These are phyloP conservation scores for Chlorella sp. DNA, from an alignment of 139 green algal genomes.

Conservation along the genomic window DNA sequence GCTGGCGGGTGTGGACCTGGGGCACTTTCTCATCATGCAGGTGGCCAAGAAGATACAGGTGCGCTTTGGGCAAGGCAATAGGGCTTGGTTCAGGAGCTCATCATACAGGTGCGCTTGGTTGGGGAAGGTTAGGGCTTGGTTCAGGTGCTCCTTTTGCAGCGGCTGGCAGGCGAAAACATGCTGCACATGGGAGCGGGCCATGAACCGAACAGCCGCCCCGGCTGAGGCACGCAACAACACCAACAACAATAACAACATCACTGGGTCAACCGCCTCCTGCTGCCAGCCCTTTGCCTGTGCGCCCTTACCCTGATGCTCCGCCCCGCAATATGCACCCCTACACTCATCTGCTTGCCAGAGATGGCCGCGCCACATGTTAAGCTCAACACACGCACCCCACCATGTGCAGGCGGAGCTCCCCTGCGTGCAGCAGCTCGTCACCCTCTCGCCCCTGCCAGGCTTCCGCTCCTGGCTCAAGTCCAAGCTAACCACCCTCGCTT, in stretches of 20 bases:
- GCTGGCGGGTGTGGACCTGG: slow-evolving; percentile 71
- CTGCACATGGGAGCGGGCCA: no score
- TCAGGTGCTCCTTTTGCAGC: not conserved
- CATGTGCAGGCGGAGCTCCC: slow-evolving; percentile 40
- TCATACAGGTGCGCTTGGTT: no score
- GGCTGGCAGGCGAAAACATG: not conserved
- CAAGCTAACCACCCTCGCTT: slow-evolving; percentile 6
- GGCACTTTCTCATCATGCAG: slow-evolving; percentile 76
- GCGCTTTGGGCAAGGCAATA: slow-evolving; percentile 2
- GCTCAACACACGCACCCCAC: not conserved
- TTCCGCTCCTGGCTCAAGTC: slow-evolving; percentile 59
- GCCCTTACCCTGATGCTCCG: not conserved
- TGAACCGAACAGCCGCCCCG: not conserved
- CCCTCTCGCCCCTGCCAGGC: slow-evolving; percentile 69
- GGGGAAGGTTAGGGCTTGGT: not conserved
- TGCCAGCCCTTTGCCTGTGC: not conserved
- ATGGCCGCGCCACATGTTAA: not conserved
- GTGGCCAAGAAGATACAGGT: slow-evolving; percentile 25
- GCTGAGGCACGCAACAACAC: not conserved
- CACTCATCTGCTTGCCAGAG: not conserved
- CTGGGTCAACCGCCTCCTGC: no score
- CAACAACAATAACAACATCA: not conserved
- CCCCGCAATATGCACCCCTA: not conserved
- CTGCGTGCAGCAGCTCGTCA: slow-evolving; percentile 53
- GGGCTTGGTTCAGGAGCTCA: no score